Evolutionary conservation across 257 asterid genomes (phyloP).

Genomic region (Leonotis leonurus): DNA sequence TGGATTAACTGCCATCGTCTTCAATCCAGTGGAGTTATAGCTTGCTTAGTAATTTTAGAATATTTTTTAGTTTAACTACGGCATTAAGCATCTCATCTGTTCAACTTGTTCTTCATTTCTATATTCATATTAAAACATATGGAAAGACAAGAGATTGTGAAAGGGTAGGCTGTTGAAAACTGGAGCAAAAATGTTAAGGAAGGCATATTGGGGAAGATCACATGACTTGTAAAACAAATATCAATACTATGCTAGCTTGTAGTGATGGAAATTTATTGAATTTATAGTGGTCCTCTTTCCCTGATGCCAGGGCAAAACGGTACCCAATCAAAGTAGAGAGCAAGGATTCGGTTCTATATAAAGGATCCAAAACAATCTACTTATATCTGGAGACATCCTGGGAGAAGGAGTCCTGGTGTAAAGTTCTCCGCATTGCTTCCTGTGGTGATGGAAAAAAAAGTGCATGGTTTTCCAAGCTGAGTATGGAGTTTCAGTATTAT

Average conservation of each 20-base stretch:
- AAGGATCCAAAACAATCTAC: constrained; percentile 57
- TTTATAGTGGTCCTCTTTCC: constrained; percentile 11
- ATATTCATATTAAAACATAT: background rate
- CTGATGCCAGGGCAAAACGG: constrained; percentile 73
- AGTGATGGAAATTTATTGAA: constrained; percentile 5
- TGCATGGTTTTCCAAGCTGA: constrained; percentile 54
- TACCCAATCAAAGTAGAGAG: constrained; percentile 83
- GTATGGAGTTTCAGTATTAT: constrained; percentile 58
- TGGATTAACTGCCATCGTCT: background rate
- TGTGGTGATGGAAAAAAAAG: constrained; percentile 40
- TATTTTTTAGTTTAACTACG: background rate
- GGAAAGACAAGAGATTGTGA: background rate
- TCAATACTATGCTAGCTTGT: background rate
- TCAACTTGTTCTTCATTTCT: background rate
- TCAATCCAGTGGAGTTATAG: background rate
- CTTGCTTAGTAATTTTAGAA: background rate
- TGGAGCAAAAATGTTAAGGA: background rate
- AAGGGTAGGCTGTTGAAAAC: background rate
- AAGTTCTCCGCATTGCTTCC: constrained; percentile 89
- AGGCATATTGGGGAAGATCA: background rate
- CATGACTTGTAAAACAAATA: background rate
- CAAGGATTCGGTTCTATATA: constrained; percentile 51
- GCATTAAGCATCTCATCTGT: background rate
- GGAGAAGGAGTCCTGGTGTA: constrained; percentile 99
- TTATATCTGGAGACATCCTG: constrained; percentile 85